These are phyloP conservation scores for Nemania serpens DNA, from an alignment of 2,329 filamentous ascomycete species.

Conservation along the genomic window DNA sequence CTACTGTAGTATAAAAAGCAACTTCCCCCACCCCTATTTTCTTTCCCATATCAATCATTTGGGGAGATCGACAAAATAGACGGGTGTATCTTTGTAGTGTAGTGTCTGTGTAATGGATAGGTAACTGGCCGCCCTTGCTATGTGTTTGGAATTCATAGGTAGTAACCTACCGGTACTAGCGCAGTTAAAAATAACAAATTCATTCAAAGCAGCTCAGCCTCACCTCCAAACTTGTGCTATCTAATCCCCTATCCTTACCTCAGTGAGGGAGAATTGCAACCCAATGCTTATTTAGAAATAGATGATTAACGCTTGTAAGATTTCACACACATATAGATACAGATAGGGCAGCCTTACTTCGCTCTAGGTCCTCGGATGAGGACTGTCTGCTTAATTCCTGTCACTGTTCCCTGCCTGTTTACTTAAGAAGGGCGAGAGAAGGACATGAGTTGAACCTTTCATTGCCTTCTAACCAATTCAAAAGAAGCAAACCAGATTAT, in stretches of 20 bases:
- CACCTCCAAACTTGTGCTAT: background rate
- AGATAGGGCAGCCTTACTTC: conserved; percentile 5
- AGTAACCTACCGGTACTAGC: no score
- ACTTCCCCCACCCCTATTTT: background rate
- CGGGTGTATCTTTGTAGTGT: no score
- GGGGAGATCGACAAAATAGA: conserved; percentile 17
- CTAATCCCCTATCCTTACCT: conserved; percentile 20
- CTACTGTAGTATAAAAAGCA: no score
- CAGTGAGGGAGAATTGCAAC: conserved; percentile 8
- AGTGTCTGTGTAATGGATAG: no score
- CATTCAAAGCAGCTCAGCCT: background rate
- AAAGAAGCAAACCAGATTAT: no score
- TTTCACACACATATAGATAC: background rate
- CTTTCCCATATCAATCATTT: background rate
- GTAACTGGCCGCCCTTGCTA: no score
- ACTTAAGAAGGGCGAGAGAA: no score
- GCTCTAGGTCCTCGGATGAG: no score
- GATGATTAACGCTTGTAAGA: background rate
- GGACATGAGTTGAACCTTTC: no score
- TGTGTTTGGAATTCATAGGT: no score
- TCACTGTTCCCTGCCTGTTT: background rate
- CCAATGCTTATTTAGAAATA: background rate
- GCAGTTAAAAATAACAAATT: background rate
- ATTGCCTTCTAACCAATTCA: no score
- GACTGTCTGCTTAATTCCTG: background rate